phyloP scores from a whole-genome alignment of 2,329 filamentous ascomycete species.

The Colletotrichum sidae region DNA sequence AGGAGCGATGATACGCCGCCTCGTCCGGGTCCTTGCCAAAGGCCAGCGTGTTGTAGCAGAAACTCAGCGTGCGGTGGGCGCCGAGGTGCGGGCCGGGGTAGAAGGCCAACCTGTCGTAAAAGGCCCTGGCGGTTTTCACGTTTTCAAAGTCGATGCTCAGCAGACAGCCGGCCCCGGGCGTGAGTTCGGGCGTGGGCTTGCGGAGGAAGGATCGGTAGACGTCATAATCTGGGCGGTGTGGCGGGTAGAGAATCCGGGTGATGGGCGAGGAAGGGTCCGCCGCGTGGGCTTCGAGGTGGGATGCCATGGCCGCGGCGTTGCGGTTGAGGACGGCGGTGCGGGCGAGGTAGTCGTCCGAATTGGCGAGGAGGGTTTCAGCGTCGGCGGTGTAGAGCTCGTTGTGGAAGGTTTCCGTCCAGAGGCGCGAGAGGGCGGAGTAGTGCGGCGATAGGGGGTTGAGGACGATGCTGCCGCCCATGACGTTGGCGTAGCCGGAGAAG shows the following conservation, averaged over 20 bases:
- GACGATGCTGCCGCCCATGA: slow-evolving; percentile 63
- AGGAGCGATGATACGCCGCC: slow-evolving; percentile 49
- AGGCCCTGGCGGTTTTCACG: slow-evolving; percentile 54
- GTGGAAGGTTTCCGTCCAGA: slow-evolving; percentile 39
- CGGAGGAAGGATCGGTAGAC: slow-evolving; percentile 53
- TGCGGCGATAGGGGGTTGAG: slow-evolving; percentile 59
- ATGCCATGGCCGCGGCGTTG: slow-evolving; percentile 57
- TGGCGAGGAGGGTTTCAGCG: slow-evolving; percentile 57
- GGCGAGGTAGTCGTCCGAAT: slow-evolving; percentile 56
- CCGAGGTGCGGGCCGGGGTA: slow-evolving; percentile 66
- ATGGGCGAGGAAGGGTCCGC: slow-evolving; percentile 50
- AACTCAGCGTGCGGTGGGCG: slow-evolving; percentile 61
- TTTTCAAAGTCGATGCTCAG: slow-evolving; percentile 62
- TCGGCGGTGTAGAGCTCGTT: slow-evolving; percentile 63
- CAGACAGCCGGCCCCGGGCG: slow-evolving; percentile 67
- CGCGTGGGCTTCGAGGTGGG: slow-evolving; percentile 48
- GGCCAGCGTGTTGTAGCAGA: slow-evolving; percentile 60
- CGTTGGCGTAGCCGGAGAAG: slow-evolving; percentile 67
- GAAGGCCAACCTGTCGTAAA: slow-evolving; percentile 62
- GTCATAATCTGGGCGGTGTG: slow-evolving; percentile 49
- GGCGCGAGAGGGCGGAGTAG: slow-evolving; percentile 51
- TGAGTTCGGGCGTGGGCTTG: slow-evolving; percentile 55
- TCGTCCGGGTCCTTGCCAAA: slow-evolving; percentile 54
- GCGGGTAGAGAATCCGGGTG: slow-evolving; percentile 58
- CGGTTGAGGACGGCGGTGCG: slow-evolving; percentile 54